Evolutionary conservation across 305 asterid species (phyloP).

Genomic region (Solanum aculeatissimum): DNA sequence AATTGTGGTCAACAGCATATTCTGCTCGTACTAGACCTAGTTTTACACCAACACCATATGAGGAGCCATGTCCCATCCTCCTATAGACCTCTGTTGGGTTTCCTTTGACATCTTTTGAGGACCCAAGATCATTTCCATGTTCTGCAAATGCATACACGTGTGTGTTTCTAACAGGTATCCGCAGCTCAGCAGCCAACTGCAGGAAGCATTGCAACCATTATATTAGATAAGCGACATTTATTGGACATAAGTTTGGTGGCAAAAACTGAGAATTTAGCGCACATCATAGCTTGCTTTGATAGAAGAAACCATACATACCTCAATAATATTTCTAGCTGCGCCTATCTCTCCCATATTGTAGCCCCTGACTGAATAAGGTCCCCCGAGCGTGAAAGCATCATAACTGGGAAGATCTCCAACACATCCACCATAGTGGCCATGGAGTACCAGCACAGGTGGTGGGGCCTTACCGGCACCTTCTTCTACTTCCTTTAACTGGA

Average conservation of each 20-base stretch:
- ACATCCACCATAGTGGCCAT: slow-evolving; percentile 94
- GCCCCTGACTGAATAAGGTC: slow-evolving; percentile 94
- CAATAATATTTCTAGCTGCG: slow-evolving; percentile 84
- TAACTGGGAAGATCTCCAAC: slow-evolving; percentile 97
- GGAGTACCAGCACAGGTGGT: slow-evolving; percentile 91
- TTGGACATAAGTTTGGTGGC: not conserved
- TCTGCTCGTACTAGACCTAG: slow-evolving; percentile 88
- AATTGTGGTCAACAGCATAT: slow-evolving; percentile 86
- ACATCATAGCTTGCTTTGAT: not conserved
- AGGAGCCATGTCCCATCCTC: slow-evolving; percentile 90
- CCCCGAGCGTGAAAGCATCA: slow-evolving; percentile 92
- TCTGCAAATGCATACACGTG: slow-evolving; percentile 91
- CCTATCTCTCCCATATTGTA: slow-evolving; percentile 99
- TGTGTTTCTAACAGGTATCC: slow-evolving; percentile 75
- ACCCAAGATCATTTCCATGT: slow-evolving; percentile 92
- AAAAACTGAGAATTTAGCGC: not conserved
- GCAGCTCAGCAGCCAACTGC: slow-evolving; percentile 82
- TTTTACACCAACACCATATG: slow-evolving; percentile 85
- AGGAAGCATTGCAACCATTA: slow-evolving; percentile 3
- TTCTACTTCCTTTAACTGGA: slow-evolving; percentile 69
- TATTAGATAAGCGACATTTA: not conserved
- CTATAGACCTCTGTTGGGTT: slow-evolving; percentile 94
- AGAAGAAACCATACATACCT: slow-evolving; percentile 33
- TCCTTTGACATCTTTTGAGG: slow-evolving; percentile 92
- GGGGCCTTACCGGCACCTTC: slow-evolving; percentile 91